Percentiles rank a stretch among this genome's conserved stretches.
These are phyloP conservation scores for Onygena corvina DNA, from an alignment of 2,329 filamentous ascomycete genomes.

Conservation along the genomic window DNA sequence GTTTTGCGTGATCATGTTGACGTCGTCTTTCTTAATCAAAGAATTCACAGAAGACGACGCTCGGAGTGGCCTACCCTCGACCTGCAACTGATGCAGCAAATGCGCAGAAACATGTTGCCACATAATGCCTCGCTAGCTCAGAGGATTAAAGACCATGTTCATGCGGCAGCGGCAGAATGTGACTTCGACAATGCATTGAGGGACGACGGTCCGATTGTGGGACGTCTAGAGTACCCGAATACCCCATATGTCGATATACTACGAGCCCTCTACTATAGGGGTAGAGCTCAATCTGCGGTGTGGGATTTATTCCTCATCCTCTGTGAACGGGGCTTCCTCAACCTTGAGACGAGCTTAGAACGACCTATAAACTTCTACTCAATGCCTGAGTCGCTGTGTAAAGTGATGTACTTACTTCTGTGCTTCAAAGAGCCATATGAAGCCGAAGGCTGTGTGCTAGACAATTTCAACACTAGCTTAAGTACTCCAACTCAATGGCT, in stretches of 20 bases:
- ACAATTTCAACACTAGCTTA: neutral
- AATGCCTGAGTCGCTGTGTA: neutral
- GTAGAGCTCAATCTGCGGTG: neutral
- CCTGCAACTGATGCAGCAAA: neutral
- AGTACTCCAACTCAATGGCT: neutral
- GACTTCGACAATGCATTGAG: neutral
- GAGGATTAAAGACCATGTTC: neutral
- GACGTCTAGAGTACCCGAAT: neutral
- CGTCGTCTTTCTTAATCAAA: neutral
- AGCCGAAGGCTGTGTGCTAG: neutral
- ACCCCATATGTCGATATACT: neutral
- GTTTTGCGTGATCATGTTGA: conserved; percentile 1
- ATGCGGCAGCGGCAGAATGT: neutral
- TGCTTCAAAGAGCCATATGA: neutral
- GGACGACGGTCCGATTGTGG: neutral
- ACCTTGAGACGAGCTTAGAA: neutral
- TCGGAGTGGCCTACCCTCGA: neutral
- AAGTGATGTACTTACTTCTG: neutral
- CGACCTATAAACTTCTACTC: conserved; percentile 2
- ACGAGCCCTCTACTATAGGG: conserved; percentile 3
- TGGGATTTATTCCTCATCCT: conserved; percentile 5
- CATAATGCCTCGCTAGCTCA: neutral
- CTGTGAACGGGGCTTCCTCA: conserved; percentile 3
- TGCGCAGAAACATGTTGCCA: neutral
- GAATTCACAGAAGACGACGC: neutral